Base-by-base conservation (phyloP, 768 basidiomycete species). In the Serendipita sp. region DNA sequence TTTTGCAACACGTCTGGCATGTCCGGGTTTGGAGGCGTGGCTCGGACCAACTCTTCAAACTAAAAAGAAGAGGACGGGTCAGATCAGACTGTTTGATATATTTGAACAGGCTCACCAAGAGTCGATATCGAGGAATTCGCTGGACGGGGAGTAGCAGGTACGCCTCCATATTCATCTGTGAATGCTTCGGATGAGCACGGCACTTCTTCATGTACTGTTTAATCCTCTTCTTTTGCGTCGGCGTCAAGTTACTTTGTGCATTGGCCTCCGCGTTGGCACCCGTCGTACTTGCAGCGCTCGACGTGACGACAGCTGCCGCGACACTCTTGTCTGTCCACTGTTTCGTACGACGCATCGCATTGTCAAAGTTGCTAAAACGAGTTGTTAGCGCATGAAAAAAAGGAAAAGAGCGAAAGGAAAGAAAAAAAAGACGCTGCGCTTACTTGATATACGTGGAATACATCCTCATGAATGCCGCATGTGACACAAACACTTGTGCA, bases 361-460 rank as follows among this genome's bases (percentile, higher is more conserved):
- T 91, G 73, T 98, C 94, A 73, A 97, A 98, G 74, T 95, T 94
- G 75, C 91, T 93, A 70, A 41, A 67, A 52, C 1, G 34, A 51
- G 63, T 65, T 68, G 1, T 34, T 46, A 3, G 8, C 30, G 64
- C 45, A 73, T 68, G 65, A 41, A 13, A 13, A 41, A 13, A 13
- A 1, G 64, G 46, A 41, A 44, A 44, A 48, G 60, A 58, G 41
- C 58, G 44, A 65, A 7, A 66, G 67, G 56, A 63, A 65, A 7
- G 2, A 44, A 58, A 44, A 75, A 60, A 18, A 47, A 28, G 4
- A 44, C 38, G 2, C 16, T 18, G 23, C 2, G 67, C 87, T 72
- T 73, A 92, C 91, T 98, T 97, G 79, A 95, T 95, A 73, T 97
- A 99, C 48, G 88, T 89, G 36, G 92, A 93, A 73, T 99, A 99